Percentiles rank a stretch among this genome's conserved stretches.
Evolutionary conservation across 768 basidiomycete species (phyloP).

Genomic region (Tricholoma sp.): DNA sequence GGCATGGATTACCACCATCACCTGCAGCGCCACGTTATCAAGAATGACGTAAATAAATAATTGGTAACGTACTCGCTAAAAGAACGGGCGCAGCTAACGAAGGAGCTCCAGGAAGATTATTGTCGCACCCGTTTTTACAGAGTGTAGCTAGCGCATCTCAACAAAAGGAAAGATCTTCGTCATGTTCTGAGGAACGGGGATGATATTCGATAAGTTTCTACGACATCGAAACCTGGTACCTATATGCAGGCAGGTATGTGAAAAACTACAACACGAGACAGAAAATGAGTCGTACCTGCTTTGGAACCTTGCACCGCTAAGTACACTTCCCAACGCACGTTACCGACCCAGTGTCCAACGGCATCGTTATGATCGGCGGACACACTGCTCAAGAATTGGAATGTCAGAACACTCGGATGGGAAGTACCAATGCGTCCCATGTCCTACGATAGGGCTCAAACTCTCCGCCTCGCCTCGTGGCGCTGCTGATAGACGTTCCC

Average conservation of each 20-base stretch:
- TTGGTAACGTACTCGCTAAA: neutral
- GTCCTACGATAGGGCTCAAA: neutral
- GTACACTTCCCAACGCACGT: neutral
- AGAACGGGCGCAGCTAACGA: neutral
- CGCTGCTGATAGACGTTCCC: neutral
- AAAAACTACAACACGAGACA: neutral
- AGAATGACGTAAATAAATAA: neutral
- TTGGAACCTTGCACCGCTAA: neutral
- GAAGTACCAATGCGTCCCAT: neutral
- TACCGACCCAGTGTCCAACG: neutral
- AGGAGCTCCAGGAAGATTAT: neutral
- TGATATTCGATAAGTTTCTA: neutral
- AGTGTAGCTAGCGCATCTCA: too few species aligned
- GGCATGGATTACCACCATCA: neutral
- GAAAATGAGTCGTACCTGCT: neutral
- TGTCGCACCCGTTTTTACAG: too few species aligned
- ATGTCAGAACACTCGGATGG: neutral
- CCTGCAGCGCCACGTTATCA: neutral
- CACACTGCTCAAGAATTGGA: neutral
- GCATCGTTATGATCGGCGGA: neutral
- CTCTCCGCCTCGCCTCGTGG: neutral
- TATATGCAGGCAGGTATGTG: neutral
- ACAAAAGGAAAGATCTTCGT: too few species aligned
- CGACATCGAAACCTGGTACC: neutral
- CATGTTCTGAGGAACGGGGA: too few species aligned